Base-by-base conservation (phyloP, 352 stramenopile species). In the Globisporangium carolinianum region DNA sequence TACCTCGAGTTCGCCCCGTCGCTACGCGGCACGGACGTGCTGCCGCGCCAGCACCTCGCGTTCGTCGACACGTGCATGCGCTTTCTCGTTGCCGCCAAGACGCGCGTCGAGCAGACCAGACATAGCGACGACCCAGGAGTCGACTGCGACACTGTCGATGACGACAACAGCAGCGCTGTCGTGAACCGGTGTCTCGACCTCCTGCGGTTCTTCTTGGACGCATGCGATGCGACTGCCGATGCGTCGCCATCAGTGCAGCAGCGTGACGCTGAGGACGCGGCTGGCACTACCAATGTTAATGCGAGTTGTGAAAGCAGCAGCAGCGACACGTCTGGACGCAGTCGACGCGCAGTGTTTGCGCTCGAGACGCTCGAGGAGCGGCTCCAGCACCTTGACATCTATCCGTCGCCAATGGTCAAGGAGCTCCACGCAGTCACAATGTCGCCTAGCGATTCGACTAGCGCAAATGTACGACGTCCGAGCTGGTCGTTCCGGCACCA, bases 401-500 rank as follows among this genome's bases (percentile, higher is more conserved):
- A 74, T 48, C 80, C 80, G 10, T 90, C 80, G 3, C 80, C 80
- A 0, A 77, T 90, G 72, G 24, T 24, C 24, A 90, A 88, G 51
- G 63, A 76, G 4, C 11, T 37, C 11, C 64, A 35, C 51, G 75
- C 15, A 46, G 38, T 17, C 17, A 43, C 42, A 1, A 8, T 5
- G 4, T 43, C 32, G 11, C 6, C 43, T 15, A 47, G 12, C 42
- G n/a, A 47, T 11, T n/a, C 11, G n/a, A 14, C 12, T 6, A 6
- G 42, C 5, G 42, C 42, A 11, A 15, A 35, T 39, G 38, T 73
- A 75, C 48, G 24, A 24, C 72, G 75, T 35, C 77, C 79, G 14
- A 87, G 79, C 42, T 89, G 76, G 79, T 79, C 71, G 8, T 87
- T 86, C 42, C 69, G 68, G 6, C 79, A 89, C 17, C 73, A 87